Base-by-base conservation (phyloP, 2,329 filamentous ascomycete genomes). In the Neofusicoccum sp. region DNA sequence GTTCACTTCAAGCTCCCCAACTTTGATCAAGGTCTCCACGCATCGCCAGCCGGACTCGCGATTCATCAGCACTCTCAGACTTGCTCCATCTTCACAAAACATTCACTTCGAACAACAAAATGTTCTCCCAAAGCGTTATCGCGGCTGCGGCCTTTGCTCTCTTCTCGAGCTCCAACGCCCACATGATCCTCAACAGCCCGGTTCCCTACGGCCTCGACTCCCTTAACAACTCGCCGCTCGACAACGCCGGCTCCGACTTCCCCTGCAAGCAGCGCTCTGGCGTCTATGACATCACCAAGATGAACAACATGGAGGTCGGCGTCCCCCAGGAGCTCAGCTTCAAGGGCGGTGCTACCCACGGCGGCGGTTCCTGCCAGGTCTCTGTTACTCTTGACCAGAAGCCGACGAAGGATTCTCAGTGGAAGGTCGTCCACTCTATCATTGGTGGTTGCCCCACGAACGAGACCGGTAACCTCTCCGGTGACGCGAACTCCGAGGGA, bases 351-450 rank as follows among this genome's bases (percentile, higher is more conserved):
- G 93, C 92, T 2, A 86, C 88, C 0, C 95, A 99, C 67, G 93
- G 93, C 16, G 95, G 95, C 58, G 95, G 95, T 0, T 96, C 91
- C 0, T 98, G 95, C 78, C 95, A 99, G 69, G 78, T 98, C 61
- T 89, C 88, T 7, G 79, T 99, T 67, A 95, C 93, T 0, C 91
- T 89, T 16, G 93, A 97, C 87, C 84, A 28, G 74, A 71, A 7
- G 73, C 74, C 56, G 53, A 74, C 3, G 68, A 82, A 65, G 36
- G 47, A 49, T 14, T 16, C 88, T 0, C 82, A 84, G 24, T 99
- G 89, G 87, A 92, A 93, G 73, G 93, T 97, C 64, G 93, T 99
- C 73, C 86, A 95, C 70, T 93, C 89, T 0, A 90, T 92, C 30
- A 83, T 92, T 63, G 93, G 93, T 38, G 92, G 93, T 12, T 98